Percentiles rank a stretch among this genome's conserved stretches.
phyloP scores from a whole-genome alignment of 208 protist species.

The Crithidia thermophila region DNA sequence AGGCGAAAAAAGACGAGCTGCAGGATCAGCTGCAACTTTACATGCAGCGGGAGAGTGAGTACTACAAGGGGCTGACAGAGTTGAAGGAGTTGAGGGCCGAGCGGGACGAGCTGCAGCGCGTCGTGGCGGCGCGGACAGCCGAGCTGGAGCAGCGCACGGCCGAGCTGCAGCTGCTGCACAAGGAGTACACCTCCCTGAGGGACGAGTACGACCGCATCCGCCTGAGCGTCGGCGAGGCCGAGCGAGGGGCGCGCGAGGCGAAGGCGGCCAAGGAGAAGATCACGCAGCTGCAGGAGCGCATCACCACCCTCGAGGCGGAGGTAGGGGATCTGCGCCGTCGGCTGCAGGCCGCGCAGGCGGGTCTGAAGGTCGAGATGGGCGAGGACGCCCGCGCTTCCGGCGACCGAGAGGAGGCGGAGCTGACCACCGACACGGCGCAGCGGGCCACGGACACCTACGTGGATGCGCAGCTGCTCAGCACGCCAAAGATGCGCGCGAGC shows the following conservation, averaged over 20 bases:
- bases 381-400: conserved; percentile 6
- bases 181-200: conserved; percentile 63
- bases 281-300: conserved; percentile 41
- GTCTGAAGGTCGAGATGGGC: not conserved
- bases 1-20: conserved; percentile 45
- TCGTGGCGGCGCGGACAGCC: conserved; percentile 18
- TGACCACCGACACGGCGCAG: conserved; percentile 13
- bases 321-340: conserved; percentile 26
- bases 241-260: conserved; percentile 37
- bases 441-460: conserved; percentile 15
- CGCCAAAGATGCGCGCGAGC: not conserved
- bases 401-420: not conserved
- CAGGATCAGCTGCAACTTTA: conserved; percentile 50
- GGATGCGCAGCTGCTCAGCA: not conserved
- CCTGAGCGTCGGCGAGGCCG: conserved; percentile 41
- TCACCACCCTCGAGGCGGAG: conserved; percentile 44
- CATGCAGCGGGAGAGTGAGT: conserved; percentile 53
- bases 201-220: conserved; percentile 60
- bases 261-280: conserved; percentile 43
- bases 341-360: conserved; percentile 7
- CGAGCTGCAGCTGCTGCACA: conserved; percentile 59
- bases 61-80: conserved; percentile 54
- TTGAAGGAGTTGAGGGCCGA: conserved; percentile 28
- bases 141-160: conserved; percentile 45
- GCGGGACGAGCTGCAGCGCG: conserved; percentile 19